phyloP scores from a whole-genome alignment of 352 stramenopile genomes.

The Phytopythium cucurbitacearum region DNA sequence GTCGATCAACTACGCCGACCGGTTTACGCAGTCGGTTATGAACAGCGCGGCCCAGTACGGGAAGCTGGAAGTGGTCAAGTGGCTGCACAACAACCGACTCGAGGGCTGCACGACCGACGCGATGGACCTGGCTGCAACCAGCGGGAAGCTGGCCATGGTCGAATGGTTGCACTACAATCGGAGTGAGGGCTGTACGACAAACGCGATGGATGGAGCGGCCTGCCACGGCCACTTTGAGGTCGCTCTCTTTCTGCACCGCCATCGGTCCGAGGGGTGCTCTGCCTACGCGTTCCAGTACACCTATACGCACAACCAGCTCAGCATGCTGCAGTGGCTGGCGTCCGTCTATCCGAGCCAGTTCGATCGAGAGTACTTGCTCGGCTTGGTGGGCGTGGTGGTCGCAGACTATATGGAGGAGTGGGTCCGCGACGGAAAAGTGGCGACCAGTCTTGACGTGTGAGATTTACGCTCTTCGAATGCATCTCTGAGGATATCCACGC shows the following conservation, averaged over 20 bases:
- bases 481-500: too few species aligned
- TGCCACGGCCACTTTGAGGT: constrained; percentile 11
- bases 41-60: constrained; percentile 21
- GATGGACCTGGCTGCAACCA: constrained; percentile 16
- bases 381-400: too few species aligned
- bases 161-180: constrained; percentile 18
- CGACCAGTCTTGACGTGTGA: too few species aligned
- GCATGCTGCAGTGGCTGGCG: too few species aligned
- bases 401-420: too few species aligned
- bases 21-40: constrained; percentile 21
- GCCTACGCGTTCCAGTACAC: constrained; percentile 6
- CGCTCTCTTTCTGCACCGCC: constrained; percentile 16
- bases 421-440: too few species aligned
- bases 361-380: too few species aligned
- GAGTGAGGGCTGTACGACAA: constrained; percentile 17
- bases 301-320: too few species aligned
- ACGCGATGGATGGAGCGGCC: constrained; percentile 22
- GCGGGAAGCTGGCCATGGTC: constrained; percentile 17
- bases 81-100: constrained; percentile 15
- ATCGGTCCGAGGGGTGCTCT: constrained; percentile 19
- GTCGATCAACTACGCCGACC: constrained; percentile 16
- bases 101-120: constrained; percentile 21
- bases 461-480: too few species aligned
- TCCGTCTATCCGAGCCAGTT: too few species aligned
- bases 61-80: constrained; percentile 18